These are phyloP conservation scores for Blastobotrys illinoisensis DNA, from an alignment of 1,139 yeast species.

Conservation along the genomic window DNA sequence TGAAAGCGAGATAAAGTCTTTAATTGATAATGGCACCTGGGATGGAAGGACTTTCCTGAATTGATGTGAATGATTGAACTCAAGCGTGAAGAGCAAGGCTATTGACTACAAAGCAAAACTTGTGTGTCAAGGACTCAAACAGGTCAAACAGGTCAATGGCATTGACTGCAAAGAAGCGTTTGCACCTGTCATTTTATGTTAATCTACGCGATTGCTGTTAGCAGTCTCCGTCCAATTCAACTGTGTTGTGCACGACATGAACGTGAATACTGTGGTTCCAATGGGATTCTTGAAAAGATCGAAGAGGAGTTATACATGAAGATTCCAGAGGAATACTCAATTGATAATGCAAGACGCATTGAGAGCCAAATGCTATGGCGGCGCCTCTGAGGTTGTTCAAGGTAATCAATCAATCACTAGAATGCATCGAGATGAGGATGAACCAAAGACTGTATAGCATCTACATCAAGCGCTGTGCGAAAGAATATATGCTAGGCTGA, in stretches of 20 bases:
- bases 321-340: slow-evolving; percentile 17
- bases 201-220: slow-evolving; percentile 17
- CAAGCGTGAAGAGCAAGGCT: too few relatives aligned
- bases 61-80: too few relatives aligned
- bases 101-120: slow-evolving; percentile 24
- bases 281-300: slow-evolving; percentile 20
- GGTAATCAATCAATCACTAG: slow-evolving; percentile 1
- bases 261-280: slow-evolving; percentile 23
- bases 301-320: slow-evolving; percentile 19
- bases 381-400: slow-evolving; percentile 23
- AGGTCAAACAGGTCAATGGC: slow-evolving; percentile 20
- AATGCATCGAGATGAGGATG: slow-evolving; percentile 9
- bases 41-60: too few relatives aligned
- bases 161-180: slow-evolving; percentile 25
- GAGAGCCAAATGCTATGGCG: slow-evolving; percentile 14
- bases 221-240: slow-evolving; percentile 15
- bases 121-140: slow-evolving; percentile 23
- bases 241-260: slow-evolving; percentile 21
- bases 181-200: slow-evolving; percentile 24
- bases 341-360: slow-evolving; percentile 2
- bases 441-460: not conserved
- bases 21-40: too few relatives aligned
- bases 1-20: too few relatives aligned
- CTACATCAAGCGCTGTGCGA: not conserved
- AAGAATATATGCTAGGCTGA: not conserved